Conservation (phyloP, 495 filamentous ascomycete genomes). For the Collariella sp. region DNA sequence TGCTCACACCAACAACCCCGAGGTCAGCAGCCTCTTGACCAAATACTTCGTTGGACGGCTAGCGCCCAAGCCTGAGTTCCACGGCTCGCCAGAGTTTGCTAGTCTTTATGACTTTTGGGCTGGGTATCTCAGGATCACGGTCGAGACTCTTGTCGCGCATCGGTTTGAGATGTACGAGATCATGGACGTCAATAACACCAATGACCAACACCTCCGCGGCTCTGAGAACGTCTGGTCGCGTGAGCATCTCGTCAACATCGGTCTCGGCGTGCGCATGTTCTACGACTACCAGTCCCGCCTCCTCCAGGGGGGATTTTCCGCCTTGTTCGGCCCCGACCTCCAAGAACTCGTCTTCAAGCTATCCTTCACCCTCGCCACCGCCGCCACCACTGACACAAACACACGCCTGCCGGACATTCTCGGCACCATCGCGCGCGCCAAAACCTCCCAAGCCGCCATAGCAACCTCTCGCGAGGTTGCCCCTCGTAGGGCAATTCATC, state of each 20-base stretch:
- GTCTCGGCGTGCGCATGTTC: constrained; percentile 40
- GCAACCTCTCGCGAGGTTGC: constrained; percentile 38
- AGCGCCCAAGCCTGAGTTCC: constrained; percentile 40
- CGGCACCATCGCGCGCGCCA: constrained; percentile 40
- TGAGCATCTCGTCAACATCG: constrained; percentile 35
- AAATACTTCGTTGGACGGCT: constrained; percentile 47
- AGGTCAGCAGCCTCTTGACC: constrained; percentile 40
- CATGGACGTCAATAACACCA: constrained; percentile 30
- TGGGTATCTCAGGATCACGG: constrained; percentile 37
- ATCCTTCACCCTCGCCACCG: constrained; percentile 37
- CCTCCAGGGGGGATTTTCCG: constrained; percentile 42
- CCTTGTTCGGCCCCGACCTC: constrained; percentile 40
- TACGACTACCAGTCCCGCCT: constrained; percentile 44
- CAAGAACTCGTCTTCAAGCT: constrained; percentile 46
- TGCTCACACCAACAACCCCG: constrained; percentile 44
- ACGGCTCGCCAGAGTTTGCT: constrained; percentile 30
- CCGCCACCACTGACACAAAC: constrained; percentile 23
- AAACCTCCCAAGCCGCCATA: constrained; percentile 36
- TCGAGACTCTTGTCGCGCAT: constrained; percentile 42
- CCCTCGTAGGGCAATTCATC: constrained; percentile 40
- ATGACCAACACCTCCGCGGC: constrained; percentile 12
- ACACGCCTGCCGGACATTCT: constrained; percentile 40
- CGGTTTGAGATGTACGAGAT: constrained; percentile 45
- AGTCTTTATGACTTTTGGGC: constrained; percentile 40
- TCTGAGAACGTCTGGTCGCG: constrained; percentile 37